Base-by-base conservation (phyloP, 331 rosid genomes). In the Ulmus americana region DNA sequence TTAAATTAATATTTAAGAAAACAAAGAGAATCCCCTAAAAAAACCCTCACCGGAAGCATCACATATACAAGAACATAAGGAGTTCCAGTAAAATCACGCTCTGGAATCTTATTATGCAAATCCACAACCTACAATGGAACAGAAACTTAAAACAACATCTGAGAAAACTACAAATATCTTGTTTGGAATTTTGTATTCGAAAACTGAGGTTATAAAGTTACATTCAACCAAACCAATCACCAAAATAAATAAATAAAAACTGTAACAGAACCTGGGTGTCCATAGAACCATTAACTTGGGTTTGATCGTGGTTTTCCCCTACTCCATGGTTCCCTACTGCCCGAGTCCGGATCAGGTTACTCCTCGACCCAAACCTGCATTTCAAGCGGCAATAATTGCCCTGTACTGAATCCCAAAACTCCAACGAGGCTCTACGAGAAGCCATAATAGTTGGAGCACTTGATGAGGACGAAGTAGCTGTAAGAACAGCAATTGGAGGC, bases 51-150 rank as follows among this genome's bases (percentile, higher is more conserved):
- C 0, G 80, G 80, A 22, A 70, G 16, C 80, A 76, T 76, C 10
- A 76, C 76, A 54, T 70, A 76, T 6, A 76, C 35, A 45, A 73
- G 80, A 65, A 76, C 73, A 65, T 76, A 70, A 20, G 80, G 73
- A 16, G 73, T 70, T 18, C 76, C 73, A 0, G 59, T 22, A 53
- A 76, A 76, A 65, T 76, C 76, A 45, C 80, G 72, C 65, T 76
- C 80, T 45, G 13, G 63, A 13, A 46, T 28, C 11, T 59, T 46
- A 18, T 39, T 44, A 1, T 10, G 10, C 0, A 13, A 18, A 48
- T 65, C 73, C 47, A 11, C 65, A 59, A 60, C 69, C 80, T 76
- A 39, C n/a, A 63, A 7, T 6, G 50, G n/a, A 6, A 10, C 64
- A 75, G 8, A 45, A 67, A 45, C 28, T 43, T 55, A 14, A 12